Conservation (phyloP, 805 yeast species). For the Yarrowia alimentaria region DNA sequence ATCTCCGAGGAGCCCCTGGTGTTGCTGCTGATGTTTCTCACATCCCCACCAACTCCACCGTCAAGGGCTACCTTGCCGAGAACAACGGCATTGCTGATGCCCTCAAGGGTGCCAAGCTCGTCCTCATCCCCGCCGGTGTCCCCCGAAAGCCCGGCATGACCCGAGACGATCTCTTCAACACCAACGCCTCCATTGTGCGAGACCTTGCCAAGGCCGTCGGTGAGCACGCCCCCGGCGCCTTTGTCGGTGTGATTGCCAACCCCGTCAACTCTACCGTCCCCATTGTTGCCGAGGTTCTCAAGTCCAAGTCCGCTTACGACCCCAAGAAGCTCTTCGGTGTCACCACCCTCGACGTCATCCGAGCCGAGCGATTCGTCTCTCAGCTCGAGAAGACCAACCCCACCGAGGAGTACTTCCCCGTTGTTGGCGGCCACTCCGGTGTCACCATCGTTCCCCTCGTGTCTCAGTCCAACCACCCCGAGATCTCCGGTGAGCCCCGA, state of each 20-base stretch:
- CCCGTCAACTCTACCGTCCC: conserved; percentile 95
- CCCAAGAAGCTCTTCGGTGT: conserved; percentile 80
- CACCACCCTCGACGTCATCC: conserved; percentile 81
- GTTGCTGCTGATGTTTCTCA: conserved; percentile 87
- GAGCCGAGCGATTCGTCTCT: conserved; percentile 70
- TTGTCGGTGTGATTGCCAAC: conserved; percentile 80
- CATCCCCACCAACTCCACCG: conserved; percentile 65
- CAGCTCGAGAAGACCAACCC: conserved; percentile 27
- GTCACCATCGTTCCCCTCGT: conserved; percentile 88
- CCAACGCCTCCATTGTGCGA: conserved; percentile 77
- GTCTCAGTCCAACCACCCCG: conserved; percentile 45
- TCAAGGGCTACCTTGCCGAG: conserved; percentile 60
- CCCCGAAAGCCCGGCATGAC: conserved; percentile 96
- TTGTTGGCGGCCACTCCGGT: conserved; percentile 94
- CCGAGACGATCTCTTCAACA: conserved; percentile 81
- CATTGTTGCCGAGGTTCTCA: conserved; percentile 75
- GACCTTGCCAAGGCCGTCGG: conserved; percentile 76
- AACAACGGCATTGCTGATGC: conserved; percentile 68
- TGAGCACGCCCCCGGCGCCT: conserved; percentile 65
- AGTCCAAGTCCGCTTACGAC: conserved; percentile 63
- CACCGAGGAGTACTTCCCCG: conserved; percentile 64
- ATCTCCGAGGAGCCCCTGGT: conserved; percentile 81
- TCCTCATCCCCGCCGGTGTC: conserved; percentile 87
- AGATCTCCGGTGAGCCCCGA: conserved; percentile 41
- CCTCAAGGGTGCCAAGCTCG: conserved; percentile 75